These are phyloP conservation scores for Gonium pectorale DNA, from an alignment of 139 green algal species.

Conservation along the genomic window DNA sequence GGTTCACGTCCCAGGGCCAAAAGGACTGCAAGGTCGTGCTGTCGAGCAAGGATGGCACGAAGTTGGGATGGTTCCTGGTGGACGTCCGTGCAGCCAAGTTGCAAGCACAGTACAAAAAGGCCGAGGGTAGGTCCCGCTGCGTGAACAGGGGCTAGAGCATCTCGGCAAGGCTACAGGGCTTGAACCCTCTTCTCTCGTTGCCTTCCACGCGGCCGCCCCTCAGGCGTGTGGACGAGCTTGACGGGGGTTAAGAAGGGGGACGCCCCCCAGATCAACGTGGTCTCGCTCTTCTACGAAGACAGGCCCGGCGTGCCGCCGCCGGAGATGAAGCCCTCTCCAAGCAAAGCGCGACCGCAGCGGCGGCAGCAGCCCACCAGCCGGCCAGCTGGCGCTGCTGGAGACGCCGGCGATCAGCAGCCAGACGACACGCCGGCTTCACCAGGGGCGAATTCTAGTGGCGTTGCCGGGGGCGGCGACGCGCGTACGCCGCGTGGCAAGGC, in stretches of 20 bases:
- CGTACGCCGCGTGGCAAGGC: background rate
- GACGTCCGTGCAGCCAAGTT: constrained; percentile 67
- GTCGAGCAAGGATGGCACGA: constrained; percentile 50
- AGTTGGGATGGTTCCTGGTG: constrained; percentile 69
- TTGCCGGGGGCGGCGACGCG: background rate
- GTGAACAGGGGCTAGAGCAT: too few species aligned
- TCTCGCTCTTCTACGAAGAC: constrained; percentile 52
- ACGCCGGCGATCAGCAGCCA: background rate
- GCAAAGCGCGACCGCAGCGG: background rate
- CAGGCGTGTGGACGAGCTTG: constrained; percentile 58
- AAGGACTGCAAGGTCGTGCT: constrained; percentile 58
- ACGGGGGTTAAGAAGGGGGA: constrained; percentile 43
- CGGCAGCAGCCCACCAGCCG: constrained; percentile 4
- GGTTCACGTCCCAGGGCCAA: constrained; percentile 31
- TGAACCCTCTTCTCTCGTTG: too few species aligned
- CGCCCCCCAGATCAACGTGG: constrained; percentile 46
- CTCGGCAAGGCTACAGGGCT: too few species aligned
- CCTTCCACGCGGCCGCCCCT: too few species aligned
- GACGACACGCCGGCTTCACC: background rate
- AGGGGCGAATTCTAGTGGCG: background rate
- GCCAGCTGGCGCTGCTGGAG: background rate
- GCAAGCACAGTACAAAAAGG: constrained; percentile 59
- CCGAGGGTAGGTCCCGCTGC: constrained; percentile 40
- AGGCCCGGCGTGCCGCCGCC: background rate
- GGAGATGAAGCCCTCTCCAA: background rate